These are phyloP conservation scores for Pyronema domesticum DNA, from an alignment of 495 filamentous ascomycete genomes.

Conservation along the genomic window DNA sequence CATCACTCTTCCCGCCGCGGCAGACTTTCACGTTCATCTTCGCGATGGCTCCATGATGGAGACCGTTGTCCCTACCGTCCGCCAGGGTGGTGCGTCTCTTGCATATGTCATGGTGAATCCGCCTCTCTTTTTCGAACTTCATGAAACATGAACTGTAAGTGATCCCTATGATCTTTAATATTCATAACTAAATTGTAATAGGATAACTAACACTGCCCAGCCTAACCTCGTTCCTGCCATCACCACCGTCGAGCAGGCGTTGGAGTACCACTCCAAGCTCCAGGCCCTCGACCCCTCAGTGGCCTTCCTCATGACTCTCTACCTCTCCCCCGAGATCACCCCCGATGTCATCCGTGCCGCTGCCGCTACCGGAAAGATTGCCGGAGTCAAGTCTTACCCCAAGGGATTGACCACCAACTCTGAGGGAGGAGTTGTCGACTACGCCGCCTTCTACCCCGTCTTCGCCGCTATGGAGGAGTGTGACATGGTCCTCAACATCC, in stretches of 20 bases:
- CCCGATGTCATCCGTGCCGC: slow-evolving; percentile 62
- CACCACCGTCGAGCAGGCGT: slow-evolving; percentile 51
- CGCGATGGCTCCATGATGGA: slow-evolving; percentile 68
- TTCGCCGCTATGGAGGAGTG: slow-evolving; percentile 62
- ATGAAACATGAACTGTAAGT: not conserved
- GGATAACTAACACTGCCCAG: slow-evolving; percentile 10
- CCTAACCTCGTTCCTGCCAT: slow-evolving; percentile 45
- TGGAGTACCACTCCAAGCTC: slow-evolving; percentile 55
- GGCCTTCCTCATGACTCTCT: slow-evolving; percentile 76
- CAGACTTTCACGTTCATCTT: slow-evolving; percentile 56
- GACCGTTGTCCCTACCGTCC: slow-evolving; percentile 58
- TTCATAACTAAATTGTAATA: not conserved
- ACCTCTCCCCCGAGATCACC: slow-evolving; percentile 59
- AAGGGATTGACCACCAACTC: slow-evolving; percentile 72
- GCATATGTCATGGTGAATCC: slow-evolving; percentile 60
- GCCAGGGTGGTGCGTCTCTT: slow-evolving; percentile 55
- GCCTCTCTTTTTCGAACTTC: not conserved
- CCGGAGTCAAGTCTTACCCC: slow-evolving; percentile 51
- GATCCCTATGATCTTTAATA: not conserved
- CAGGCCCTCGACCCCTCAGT: slow-evolving; percentile 51
- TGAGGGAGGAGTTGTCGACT: slow-evolving; percentile 57
- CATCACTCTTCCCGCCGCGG: slow-evolving; percentile 49
- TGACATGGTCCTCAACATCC: slow-evolving; percentile 43
- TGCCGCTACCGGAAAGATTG: slow-evolving; percentile 40
- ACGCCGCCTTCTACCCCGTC: slow-evolving; percentile 52